Conservation (phyloP, 495 filamentous ascomycete genomes). For the Hypoxylon fragiforme region DNA sequence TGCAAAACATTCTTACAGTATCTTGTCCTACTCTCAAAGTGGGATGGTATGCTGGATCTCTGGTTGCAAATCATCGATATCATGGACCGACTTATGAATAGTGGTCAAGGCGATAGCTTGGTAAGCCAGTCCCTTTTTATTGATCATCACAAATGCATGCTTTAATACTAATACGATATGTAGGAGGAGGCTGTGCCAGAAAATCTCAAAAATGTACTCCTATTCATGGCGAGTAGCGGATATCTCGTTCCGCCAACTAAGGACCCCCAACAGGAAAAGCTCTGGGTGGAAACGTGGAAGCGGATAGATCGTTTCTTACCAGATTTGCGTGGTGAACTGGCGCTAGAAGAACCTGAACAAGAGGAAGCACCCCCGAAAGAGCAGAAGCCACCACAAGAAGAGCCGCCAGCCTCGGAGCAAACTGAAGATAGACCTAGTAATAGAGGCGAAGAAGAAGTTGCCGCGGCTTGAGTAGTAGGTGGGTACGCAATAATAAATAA, state of each 20-base stretch:
- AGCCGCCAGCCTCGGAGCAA: slow-evolving; percentile 2
- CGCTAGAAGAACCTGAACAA: slow-evolving; percentile 47
- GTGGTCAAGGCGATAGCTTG: slow-evolving; percentile 86
- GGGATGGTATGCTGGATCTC: slow-evolving; percentile 89
- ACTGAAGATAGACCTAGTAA: slow-evolving; percentile 4
- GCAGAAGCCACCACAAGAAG: slow-evolving; percentile 11
- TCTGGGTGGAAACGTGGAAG: slow-evolving; percentile 85
- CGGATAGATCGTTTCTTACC: slow-evolving; percentile 89
- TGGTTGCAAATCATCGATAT: slow-evolving; percentile 94
- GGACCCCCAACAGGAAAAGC: slow-evolving; percentile 58
- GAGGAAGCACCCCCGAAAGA: slow-evolving; percentile 9
- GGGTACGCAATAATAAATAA: background rate
- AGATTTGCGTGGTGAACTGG: slow-evolving; percentile 60
- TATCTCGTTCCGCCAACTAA: slow-evolving; percentile 76
- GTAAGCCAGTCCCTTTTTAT: slow-evolving; percentile 53
- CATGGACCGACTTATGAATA: slow-evolving; percentile 95
- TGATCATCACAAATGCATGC: background rate
- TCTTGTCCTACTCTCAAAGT: slow-evolving; percentile 77
- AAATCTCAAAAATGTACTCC: slow-evolving; percentile 91
- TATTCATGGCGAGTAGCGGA: slow-evolving; percentile 92
- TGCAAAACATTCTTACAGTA: slow-evolving; percentile 97
- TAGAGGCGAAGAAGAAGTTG: slow-evolving; percentile 11
- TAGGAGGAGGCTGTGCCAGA: slow-evolving; percentile 95
- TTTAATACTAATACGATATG: slow-evolving; percentile 25
- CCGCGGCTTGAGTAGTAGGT: background rate